phyloP scores from a whole-genome alignment of 1,284 basidiomycete species.

The Leccinum pachyderme region DNA sequence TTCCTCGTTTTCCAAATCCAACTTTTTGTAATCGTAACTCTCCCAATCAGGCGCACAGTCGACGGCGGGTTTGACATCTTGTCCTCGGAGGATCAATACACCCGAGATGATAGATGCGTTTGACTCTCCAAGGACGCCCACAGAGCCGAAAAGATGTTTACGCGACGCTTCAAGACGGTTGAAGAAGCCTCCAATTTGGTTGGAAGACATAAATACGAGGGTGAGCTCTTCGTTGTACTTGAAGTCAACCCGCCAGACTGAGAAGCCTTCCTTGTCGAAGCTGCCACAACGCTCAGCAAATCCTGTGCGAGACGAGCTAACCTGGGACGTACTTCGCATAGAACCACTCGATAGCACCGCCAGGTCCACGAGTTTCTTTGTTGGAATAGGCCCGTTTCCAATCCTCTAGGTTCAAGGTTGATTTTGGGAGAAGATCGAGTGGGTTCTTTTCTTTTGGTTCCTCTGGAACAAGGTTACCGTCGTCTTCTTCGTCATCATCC shows the following conservation, averaged over 20 bases:
- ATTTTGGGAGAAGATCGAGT: slow-evolving; percentile 89
- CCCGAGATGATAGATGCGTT: slow-evolving; percentile 82
- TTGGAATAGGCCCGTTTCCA: slow-evolving; percentile 99
- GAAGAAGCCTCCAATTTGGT: slow-evolving; percentile 93
- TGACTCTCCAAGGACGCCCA: slow-evolving; percentile 84
- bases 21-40: slow-evolving; percentile 78
- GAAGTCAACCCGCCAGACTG: slow-evolving; percentile 91
- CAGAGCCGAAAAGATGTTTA: slow-evolving; percentile 93
- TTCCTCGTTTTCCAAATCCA: slow-evolving; percentile 64
- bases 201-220: slow-evolving; percentile 88
- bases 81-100: slow-evolving; percentile 80
- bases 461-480: slow-evolving; percentile 57
- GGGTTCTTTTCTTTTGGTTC: slow-evolving; percentile 91
- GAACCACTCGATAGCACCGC: slow-evolving; percentile 82
- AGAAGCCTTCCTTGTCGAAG: slow-evolving; percentile 91
- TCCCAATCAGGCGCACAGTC: slow-evolving; percentile 91
- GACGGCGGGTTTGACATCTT: slow-evolving; percentile 67
- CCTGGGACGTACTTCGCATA: slow-evolving; percentile 70
- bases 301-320: slow-evolving; percentile 2
- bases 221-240: slow-evolving; percentile 97
- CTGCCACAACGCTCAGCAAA: slow-evolving; percentile 43
- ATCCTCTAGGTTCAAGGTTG: slow-evolving; percentile 92
- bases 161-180: slow-evolving; percentile 93
- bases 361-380: slow-evolving; percentile 85
- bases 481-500: slow-evolving; percentile 67